Conservation (phyloP, 176 grass and related monocot genomes). For the Musa itinerans region DNA sequence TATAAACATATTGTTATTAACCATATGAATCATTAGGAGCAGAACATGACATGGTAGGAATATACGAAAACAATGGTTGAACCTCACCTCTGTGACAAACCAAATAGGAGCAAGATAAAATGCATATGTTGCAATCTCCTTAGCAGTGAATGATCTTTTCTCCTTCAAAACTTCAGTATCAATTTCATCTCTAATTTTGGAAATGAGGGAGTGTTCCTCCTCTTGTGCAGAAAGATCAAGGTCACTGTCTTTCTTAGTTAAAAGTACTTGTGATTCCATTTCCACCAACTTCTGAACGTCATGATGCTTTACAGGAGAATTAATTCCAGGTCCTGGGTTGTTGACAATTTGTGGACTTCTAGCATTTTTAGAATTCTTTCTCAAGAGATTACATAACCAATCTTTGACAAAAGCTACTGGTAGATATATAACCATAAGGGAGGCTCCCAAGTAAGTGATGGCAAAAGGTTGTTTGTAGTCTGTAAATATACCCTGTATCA, state of each 20-base stretch:
- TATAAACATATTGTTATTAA: not conserved
- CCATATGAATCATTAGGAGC: not conserved
- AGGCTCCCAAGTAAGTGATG: constrained; percentile 84
- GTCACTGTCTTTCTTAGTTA: constrained; percentile 49
- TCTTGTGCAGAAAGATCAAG: constrained; percentile 37
- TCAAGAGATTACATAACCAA: constrained; percentile 43
- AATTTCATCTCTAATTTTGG: constrained; percentile 31
- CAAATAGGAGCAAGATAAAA: constrained; percentile 89
- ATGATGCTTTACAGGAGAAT: constrained; percentile 37
- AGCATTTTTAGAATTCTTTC: constrained; percentile 29
- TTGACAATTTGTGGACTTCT: constrained; percentile 34
- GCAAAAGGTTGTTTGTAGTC: constrained; percentile 91
- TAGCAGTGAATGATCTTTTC: constrained; percentile 41
- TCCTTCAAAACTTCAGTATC: constrained; percentile 35
- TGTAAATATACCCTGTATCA: constrained; percentile 80
- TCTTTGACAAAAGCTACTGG: constrained; percentile 79
- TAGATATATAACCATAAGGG: constrained; percentile 90
- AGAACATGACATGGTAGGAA: not conserved
- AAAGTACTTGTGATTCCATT: constrained; percentile 56
- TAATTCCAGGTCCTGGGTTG: constrained; percentile 45
- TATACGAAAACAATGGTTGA: not conserved
- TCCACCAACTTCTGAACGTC: constrained; percentile 67
- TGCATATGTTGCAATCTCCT: constrained; percentile 60
- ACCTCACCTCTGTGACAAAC: constrained; percentile 92
- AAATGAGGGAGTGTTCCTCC: constrained; percentile 50